phyloP scores from a whole-genome alignment of 352 stramenopile species.

The Globisporangium cystogenes region DNA sequence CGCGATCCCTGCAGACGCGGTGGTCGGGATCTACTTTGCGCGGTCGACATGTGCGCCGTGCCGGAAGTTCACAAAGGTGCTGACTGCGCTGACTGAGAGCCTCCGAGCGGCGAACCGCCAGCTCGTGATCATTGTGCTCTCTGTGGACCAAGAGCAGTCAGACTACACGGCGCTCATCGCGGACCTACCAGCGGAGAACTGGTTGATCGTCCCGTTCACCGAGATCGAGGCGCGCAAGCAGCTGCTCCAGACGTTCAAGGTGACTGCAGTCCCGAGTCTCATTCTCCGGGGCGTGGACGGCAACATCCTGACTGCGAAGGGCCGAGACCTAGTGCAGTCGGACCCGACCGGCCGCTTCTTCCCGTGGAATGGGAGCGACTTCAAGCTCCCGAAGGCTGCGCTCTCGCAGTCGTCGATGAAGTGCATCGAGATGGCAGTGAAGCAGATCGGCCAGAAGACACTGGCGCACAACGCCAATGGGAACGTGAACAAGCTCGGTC shows the following conservation, averaged over 20 bases:
- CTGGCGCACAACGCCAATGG: slow-evolving; percentile 42
- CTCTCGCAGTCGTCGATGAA: slow-evolving; percentile 53
- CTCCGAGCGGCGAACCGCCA: slow-evolving; percentile 36
- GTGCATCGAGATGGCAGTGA: slow-evolving; percentile 60
- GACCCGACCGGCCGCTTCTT: slow-evolving; percentile 60
- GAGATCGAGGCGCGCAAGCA: slow-evolving; percentile 69
- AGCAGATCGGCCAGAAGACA: slow-evolving; percentile 75
- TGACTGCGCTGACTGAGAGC: slow-evolving; percentile 42
- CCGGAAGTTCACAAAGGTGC: slow-evolving; percentile 41
- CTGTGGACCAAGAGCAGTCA: slow-evolving; percentile 57
- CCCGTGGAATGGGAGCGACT: slow-evolving; percentile 51
- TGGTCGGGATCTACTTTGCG: slow-evolving; percentile 79
- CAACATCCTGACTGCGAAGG: slow-evolving; percentile 61
- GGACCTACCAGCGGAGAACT: slow-evolving; percentile 49
- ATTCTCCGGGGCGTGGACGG: slow-evolving; percentile 55
- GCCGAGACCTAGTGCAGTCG: slow-evolving; percentile 53
- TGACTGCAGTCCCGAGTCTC: slow-evolving; percentile 51
- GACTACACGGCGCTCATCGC: slow-evolving; percentile 47
- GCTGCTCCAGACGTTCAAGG: slow-evolving; percentile 56
- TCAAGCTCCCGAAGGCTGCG: slow-evolving; percentile 40
- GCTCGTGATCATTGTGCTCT: slow-evolving; percentile 73
- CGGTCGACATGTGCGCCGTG: slow-evolving; percentile 38
- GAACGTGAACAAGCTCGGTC: slow-evolving; percentile 29
- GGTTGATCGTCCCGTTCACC: slow-evolving; percentile 69
- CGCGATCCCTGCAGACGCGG: slow-evolving; percentile 35